Evolutionary conservation across 192 early-diverging fungal genomes (phyloP).

Genomic region (Linnemannia zychae): DNA sequence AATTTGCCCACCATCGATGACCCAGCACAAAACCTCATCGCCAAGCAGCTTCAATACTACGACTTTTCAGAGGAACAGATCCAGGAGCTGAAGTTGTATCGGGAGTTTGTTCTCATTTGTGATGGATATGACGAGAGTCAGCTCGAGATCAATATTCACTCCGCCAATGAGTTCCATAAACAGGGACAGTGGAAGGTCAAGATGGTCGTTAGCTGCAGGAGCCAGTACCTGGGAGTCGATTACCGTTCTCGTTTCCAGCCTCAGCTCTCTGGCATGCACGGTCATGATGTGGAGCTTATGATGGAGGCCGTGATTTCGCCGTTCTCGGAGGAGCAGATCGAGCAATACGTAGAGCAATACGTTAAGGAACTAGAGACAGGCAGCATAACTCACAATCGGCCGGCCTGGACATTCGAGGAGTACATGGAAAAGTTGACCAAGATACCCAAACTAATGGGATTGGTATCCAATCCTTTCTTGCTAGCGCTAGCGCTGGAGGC

Average conservation of each 20-base stretch:
- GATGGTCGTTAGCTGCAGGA: neutral
- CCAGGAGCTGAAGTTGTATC: neutral
- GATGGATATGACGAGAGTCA: constrained; percentile 6
- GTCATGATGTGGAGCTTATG: too few relatives aligned
- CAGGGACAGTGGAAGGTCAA: constrained; percentile 6
- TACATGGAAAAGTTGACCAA: neutral
- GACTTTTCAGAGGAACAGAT: constrained; percentile 3
- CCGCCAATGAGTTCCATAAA: neutral
- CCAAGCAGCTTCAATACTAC: neutral
- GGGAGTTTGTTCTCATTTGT: neutral
- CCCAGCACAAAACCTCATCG: constrained; percentile 5
- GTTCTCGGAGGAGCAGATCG: neutral
- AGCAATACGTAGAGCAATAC: neutral
- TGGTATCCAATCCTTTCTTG: constrained; percentile 4
- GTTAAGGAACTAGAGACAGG: neutral
- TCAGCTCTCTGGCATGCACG: too few relatives aligned
- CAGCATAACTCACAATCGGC: neutral
- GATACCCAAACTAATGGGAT: neutral
- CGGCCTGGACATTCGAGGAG: neutral
- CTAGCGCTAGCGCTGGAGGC: too few relatives aligned
- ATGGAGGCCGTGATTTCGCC: neutral
- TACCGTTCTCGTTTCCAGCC: too few relatives aligned
- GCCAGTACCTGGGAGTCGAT: neutral
- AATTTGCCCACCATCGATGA: neutral
- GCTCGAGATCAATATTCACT: neutral